Conservation (phyloP, 169 alveolate species). For the Plasmodium sp. region DNA sequence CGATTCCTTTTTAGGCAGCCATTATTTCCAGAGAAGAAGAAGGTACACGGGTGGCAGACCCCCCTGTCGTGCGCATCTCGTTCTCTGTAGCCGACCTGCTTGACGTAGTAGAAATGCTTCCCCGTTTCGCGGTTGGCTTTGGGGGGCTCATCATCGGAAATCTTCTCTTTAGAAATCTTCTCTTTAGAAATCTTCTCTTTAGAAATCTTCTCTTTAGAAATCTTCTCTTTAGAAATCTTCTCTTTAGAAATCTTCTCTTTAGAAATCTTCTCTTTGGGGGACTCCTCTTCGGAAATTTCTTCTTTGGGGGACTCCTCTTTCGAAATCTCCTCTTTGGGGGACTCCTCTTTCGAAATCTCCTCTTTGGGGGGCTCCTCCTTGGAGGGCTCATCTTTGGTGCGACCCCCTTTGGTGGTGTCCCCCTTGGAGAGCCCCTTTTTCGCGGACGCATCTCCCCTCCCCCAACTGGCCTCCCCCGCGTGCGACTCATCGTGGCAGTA, state of each 20-base stretch:
- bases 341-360: no score
- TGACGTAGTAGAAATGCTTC: not conserved
- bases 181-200: not conserved
- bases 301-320: no score
- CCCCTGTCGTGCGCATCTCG: slow-evolving; percentile 1
- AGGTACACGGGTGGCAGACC: slow-evolving; percentile 11
- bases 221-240: not conserved
- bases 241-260: not conserved
- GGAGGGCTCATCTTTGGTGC: not conserved
- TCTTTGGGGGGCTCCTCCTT: not conserved
- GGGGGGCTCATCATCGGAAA: not conserved
- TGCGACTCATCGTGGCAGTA: slow-evolving; percentile 21
- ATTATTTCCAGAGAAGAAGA: slow-evolving; percentile 3
- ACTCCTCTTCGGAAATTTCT: not conserved
- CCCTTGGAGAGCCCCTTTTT: not conserved
- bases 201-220: no score
- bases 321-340: not conserved
- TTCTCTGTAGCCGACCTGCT: not conserved
- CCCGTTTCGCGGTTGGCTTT: not conserved
- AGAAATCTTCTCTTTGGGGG: not conserved
- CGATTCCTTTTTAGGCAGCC: not conserved
- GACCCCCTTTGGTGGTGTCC: not conserved
- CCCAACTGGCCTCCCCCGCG: not conserved
- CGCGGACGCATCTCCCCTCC: not conserved
- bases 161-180: not conserved